These are phyloP conservation scores for Strobilomyces confusus DNA, from an alignment of 768 basidiomycete genomes.

Conservation along the genomic window DNA sequence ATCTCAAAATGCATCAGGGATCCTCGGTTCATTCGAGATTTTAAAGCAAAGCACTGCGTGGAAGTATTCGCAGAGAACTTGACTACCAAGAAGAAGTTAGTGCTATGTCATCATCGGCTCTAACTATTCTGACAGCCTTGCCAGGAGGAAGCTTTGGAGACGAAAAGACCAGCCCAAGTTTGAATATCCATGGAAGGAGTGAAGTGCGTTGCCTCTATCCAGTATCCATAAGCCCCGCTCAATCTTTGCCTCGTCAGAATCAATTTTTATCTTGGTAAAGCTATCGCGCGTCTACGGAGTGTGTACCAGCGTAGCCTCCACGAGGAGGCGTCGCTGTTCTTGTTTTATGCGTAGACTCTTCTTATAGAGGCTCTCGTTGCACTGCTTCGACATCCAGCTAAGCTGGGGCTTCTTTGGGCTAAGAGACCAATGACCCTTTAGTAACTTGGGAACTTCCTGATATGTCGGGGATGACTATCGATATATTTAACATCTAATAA, in stretches of 20 bases:
- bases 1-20: slow-evolving; percentile 53
- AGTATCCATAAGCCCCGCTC: neutral
- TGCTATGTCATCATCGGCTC: slow-evolving; percentile 6
- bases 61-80: slow-evolving; percentile 86
- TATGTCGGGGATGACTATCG: too few species aligned
- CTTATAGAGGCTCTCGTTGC: neutral
- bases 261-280: neutral
- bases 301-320: neutral
- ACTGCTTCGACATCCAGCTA: neutral
- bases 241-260: neutral
- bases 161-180: slow-evolving; percentile 84
- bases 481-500: too few species aligned
- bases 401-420: neutral
- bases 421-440: neutral
- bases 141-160: slow-evolving; percentile 88
- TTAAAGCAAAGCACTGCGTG: slow-evolving; percentile 78
- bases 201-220: slow-evolving; percentile 14
- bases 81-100: slow-evolving; percentile 87
- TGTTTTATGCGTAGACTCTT: neutral
- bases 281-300: neutral
- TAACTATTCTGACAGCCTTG: slow-evolving; percentile 3
- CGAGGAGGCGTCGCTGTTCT: neutral
- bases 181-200: slow-evolving; percentile 85
- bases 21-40: slow-evolving; percentile 90
- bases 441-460: neutral